Conservation (phyloP, 768 basidiomycete genomes). For the Podaxis sp. region DNA sequence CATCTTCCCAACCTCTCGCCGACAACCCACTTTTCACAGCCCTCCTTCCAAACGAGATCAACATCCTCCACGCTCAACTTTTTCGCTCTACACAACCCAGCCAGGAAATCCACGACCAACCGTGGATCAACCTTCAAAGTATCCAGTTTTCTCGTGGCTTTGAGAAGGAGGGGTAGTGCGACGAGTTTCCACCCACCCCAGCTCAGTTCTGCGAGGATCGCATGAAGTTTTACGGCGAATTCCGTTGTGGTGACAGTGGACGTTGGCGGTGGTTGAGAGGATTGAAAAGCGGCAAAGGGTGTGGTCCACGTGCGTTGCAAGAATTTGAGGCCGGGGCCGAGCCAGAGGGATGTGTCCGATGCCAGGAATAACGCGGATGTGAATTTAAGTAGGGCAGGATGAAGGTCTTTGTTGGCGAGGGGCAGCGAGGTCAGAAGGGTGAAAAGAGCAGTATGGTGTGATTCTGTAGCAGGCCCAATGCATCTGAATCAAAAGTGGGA, state of each 20-base stretch:
- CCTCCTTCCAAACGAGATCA: constrained; percentile 56
- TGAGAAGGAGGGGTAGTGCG: constrained; percentile 55
- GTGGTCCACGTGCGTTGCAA: constrained; percentile 44
- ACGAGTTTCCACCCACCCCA: constrained; percentile 81
- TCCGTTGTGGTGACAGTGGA: constrained; percentile 14
- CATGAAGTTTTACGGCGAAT: constrained; percentile 54
- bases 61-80: constrained; percentile 44
- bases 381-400: constrained; percentile 34
- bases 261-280: not conserved
- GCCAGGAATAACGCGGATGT: constrained; percentile 34
- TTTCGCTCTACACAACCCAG: constrained; percentile 40
- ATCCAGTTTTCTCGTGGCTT: constrained; percentile 35
- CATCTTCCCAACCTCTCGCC: constrained; percentile 34
- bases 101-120: constrained; percentile 44
- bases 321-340: constrained; percentile 51
- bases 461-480: constrained; percentile 19
- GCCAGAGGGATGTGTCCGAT: constrained; percentile 45
- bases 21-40: constrained; percentile 46
- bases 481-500: not conserved
- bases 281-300: not conserved
- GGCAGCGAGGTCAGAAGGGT: constrained; percentile 26
- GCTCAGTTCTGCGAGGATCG: constrained; percentile 54
- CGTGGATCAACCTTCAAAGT: constrained; percentile 32
- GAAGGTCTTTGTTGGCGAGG: constrained; percentile 20
- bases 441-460: constrained; percentile 31